Conservation (phyloP, 2,329 filamentous ascomycete species). For the Fusarium sp. region DNA sequence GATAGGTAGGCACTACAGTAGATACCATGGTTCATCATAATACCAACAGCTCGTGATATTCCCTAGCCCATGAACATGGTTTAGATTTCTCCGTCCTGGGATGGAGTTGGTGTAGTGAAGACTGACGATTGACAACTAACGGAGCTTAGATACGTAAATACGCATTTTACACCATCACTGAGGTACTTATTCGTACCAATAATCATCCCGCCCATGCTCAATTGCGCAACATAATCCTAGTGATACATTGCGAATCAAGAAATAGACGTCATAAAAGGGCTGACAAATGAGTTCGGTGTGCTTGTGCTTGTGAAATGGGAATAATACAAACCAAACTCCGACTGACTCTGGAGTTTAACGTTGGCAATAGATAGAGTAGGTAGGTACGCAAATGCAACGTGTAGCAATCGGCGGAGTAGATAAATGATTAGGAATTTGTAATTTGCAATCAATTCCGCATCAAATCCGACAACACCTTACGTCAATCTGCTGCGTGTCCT, state of each 20-base stretch:
- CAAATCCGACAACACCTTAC: not conserved
- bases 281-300: conserved; percentile 15
- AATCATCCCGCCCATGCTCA: not conserved
- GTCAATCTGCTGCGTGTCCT: conserved; percentile 15
- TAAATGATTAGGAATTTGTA: conserved; percentile 1
- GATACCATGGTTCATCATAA: too few species aligned
- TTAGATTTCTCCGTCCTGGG: not conserved
- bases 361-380: too few species aligned
- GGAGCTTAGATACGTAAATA: conserved; percentile 34
- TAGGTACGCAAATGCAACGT: conserved; percentile 4
- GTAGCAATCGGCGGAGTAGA: conserved; percentile 6
- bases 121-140: not conserved
- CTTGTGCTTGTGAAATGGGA: conserved; percentile 17
- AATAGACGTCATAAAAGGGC: conserved; percentile 26
- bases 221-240: not conserved
- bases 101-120: not conserved
- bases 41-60: too few species aligned
- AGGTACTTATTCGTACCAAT: conserved; percentile 4
- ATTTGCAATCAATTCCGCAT: conserved; percentile 20
- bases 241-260: not conserved
- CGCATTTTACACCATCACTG: conserved; percentile 1
- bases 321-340: conserved; percentile 13
- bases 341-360: conserved; percentile 2
- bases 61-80: not conserved
- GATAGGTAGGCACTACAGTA: not conserved